These are phyloP conservation scores for Edaphochlamys debaryana DNA, from an alignment of 139 green algal species.

Conservation along the genomic window DNA sequence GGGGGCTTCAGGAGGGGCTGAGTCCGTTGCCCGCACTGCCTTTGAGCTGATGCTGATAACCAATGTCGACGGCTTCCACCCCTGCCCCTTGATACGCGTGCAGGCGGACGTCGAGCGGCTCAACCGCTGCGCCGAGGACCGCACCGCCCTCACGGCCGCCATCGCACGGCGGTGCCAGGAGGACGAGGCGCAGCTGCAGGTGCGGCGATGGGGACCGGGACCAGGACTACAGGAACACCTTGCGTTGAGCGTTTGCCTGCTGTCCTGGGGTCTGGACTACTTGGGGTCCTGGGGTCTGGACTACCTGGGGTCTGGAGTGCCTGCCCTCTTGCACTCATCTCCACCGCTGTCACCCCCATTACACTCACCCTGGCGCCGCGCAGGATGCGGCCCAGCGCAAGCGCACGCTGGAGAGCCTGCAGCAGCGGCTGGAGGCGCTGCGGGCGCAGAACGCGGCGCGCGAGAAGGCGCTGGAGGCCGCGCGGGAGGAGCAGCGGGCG, in stretches of 20 bases:
- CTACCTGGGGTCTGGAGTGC: no score
- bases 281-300: no score
- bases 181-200: constrained; percentile 8
- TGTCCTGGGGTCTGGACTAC: no score
- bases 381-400: constrained; percentile 2
- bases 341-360: no score
- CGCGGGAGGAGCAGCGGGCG: not conserved
- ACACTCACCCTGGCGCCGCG: no score
- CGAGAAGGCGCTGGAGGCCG: not conserved
- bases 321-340: no score
- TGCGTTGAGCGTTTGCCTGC: no score
- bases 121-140: not conserved
- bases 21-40: no score
- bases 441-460: constrained; percentile 41
- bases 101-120: constrained; percentile 13
- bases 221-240: no score
- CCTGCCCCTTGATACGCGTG: not conserved
- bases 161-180: constrained; percentile 8
- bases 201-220: not conserved
- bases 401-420: not conserved
- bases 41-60: no score
- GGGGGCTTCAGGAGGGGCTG: no score
- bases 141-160: not conserved
- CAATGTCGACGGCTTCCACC: no score
- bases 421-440: constrained; percentile 47